Conservation (phyloP, 331 rosid genomes). For the Erythrophleum ivorense region DNA sequence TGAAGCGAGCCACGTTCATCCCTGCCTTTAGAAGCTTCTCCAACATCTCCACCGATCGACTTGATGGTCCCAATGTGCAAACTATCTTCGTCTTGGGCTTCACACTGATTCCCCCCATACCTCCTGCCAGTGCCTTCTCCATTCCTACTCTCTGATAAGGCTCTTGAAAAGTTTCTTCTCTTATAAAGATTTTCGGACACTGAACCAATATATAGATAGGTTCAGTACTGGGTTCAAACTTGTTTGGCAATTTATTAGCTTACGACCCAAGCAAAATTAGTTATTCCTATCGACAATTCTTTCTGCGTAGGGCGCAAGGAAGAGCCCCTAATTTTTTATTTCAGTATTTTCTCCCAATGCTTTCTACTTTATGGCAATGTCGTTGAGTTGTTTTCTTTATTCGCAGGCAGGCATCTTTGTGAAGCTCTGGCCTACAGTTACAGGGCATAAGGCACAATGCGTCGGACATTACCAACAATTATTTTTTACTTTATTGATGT, state of each 20-base stretch:
- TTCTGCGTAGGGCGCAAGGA: neutral
- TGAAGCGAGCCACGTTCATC: conserved; percentile 45
- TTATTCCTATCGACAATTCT: neutral
- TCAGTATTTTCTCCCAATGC: too few species aligned
- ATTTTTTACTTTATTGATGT: neutral
- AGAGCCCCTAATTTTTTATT: neutral
- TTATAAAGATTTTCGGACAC: neutral
- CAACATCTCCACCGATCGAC: conserved; percentile 33
- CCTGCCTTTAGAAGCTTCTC: conserved; percentile 39
- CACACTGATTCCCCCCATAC: neutral
- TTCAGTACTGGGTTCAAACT: neutral
- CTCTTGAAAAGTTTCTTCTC: neutral
- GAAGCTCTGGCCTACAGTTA: neutral
- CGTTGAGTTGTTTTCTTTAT: neutral
- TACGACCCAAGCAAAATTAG: neutral
- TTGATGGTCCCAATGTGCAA: conserved; percentile 41
- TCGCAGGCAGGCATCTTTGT: neutral
- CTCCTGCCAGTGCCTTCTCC: conserved; percentile 20
- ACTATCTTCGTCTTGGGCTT: conserved; percentile 42
- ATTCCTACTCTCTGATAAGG: neutral
- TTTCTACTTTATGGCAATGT: too few species aligned
- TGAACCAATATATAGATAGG: conserved; percentile 8
- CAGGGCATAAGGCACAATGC: conserved; percentile 11
- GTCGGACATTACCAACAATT: neutral
- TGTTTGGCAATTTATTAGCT: neutral